Conservation (phyloP, 2,329 filamentous ascomycete genomes). For the Tolypocladium cylindrosporum region DNA sequence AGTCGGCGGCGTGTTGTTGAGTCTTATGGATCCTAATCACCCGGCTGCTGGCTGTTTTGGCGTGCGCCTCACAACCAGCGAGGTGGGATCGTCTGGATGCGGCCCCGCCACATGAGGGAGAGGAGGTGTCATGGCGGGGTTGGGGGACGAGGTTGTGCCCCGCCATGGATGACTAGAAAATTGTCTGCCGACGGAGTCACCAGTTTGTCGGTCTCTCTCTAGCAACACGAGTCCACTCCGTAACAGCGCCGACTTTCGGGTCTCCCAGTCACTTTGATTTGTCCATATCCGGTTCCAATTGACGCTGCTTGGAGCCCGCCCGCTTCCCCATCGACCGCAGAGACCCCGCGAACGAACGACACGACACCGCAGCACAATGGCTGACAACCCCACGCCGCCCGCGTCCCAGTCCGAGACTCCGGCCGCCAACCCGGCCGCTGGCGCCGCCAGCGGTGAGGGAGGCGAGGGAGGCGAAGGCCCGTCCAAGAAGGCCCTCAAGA, state of each 20-base stretch:
- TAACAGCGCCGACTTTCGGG: not conserved
- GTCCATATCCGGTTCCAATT: not conserved
- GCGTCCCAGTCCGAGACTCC: not conserved
- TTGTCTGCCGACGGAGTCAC: not conserved
- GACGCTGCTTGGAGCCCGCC: not conserved
- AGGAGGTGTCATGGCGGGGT: not conserved
- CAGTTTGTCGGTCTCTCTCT: not conserved
- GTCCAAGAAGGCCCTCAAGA: conserved; percentile 66
- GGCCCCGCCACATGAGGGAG: not conserved
- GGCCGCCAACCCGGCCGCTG: not conserved
- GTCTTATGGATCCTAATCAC: not conserved
- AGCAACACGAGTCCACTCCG: not conserved
- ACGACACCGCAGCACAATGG: not conserved
- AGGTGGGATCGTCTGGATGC: not conserved
- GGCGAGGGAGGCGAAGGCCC: conserved; percentile 2
- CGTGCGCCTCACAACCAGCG: too few species aligned
- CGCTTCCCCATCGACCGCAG: not conserved
- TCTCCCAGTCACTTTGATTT: not conserved
- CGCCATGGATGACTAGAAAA: not conserved
- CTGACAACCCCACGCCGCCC: conserved; percentile 3
- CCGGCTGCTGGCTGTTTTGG: not conserved
- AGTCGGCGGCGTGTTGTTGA: not conserved
- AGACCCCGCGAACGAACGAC: not conserved
- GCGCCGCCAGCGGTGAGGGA: not conserved
- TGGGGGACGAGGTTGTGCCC: not conserved